These are phyloP conservation scores for Cryptococcus amylolentus DNA, from an alignment of 1,284 basidiomycete species.

Conservation along the genomic window DNA sequence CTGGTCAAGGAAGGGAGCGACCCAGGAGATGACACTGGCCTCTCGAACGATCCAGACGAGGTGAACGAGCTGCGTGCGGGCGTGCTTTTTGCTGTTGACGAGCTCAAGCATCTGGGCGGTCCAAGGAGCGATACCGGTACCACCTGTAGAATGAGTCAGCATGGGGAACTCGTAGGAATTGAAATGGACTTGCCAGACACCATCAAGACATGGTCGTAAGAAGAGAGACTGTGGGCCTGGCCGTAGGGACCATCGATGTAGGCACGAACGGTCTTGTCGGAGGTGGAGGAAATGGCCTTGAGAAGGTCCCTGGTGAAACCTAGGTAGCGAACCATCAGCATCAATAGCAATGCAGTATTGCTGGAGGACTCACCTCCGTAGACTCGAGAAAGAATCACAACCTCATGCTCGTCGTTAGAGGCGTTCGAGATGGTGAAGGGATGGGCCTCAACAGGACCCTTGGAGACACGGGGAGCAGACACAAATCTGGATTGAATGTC, in stretches of 20 bases:
- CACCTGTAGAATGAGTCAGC: not conserved
- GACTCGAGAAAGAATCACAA: not conserved
- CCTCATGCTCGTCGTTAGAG: conserved; percentile 14
- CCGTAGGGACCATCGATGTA: conserved; percentile 42
- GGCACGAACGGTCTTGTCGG: not conserved
- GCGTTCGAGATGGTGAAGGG: conserved; percentile 38
- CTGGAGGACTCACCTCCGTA: not conserved
- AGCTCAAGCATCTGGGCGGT: not conserved
- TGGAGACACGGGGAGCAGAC: conserved; percentile 1
- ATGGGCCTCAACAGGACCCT: conserved; percentile 26
- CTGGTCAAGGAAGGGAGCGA: not conserved
- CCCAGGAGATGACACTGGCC: not conserved
- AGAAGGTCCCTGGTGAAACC: not conserved
- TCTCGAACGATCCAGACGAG: not conserved
- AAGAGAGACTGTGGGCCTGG: conserved; percentile 9
- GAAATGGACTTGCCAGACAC: conserved; percentile 34
- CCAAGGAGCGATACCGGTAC: not conserved
- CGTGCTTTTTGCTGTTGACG: not conserved
- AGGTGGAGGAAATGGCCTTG: not conserved
- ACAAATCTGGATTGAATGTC: not conserved
- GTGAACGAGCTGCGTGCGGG: not conserved
- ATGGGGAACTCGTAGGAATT: not conserved
- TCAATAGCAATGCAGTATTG: no score
- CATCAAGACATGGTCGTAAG: conserved; percentile 30
- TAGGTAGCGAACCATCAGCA: not conserved